These are phyloP conservation scores for Verticillium albo-atrum DNA, from an alignment of 2,329 filamentous ascomycete species.

Conservation along the genomic window DNA sequence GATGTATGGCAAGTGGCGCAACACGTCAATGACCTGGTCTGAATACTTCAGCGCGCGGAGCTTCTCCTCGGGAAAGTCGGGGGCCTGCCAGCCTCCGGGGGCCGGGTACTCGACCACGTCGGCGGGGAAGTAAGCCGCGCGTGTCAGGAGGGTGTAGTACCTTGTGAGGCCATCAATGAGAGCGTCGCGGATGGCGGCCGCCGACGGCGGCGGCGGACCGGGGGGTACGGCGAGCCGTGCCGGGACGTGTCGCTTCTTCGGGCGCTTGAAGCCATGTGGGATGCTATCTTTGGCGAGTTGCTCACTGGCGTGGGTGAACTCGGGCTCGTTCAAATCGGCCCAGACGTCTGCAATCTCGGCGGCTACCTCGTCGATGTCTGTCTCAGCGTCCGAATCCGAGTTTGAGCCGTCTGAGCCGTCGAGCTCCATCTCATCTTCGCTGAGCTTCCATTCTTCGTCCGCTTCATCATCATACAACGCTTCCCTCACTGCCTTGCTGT, in stretches of 20 bases:
- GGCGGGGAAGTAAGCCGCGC: constrained; percentile 1
- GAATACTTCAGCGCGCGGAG: constrained; percentile 3
- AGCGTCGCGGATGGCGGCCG: background rate
- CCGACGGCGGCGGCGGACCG: background rate
- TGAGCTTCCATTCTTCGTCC: background rate
- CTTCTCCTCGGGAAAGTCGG: background rate
- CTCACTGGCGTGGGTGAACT: background rate
- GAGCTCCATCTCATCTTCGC: background rate
- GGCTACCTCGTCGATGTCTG: background rate
- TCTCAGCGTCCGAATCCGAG: background rate
- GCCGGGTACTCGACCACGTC: background rate
- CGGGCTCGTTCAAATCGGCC: background rate
- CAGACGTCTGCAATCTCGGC: background rate
- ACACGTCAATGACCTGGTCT: constrained; percentile 3
- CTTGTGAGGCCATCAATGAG: background rate
- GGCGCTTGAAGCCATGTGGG: background rate
- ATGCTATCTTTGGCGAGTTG: background rate
- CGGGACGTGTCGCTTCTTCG: background rate
- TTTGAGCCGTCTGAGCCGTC: background rate
- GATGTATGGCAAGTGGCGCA: constrained; percentile 5
- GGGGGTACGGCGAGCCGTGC: background rate
- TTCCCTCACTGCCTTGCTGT: background rate
- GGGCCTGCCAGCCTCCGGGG: background rate
- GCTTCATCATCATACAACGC: background rate
- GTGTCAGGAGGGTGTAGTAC: constrained; percentile 1